Base-by-base conservation (phyloP, 805 yeast species). In the Nakazawaea wyomingensis region DNA sequence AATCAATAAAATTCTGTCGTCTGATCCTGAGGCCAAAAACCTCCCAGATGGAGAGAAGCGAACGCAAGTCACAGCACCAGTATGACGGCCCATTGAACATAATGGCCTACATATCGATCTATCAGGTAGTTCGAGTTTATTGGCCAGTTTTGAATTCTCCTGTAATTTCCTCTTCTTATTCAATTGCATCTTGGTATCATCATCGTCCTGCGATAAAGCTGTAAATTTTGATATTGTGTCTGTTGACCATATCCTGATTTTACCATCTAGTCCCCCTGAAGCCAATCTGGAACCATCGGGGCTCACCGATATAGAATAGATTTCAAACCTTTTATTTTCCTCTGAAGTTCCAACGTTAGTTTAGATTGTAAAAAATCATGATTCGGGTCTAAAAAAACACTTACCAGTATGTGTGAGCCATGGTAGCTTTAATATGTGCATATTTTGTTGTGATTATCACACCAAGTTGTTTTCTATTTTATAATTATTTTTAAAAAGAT, bases 51-150 rank as follows among this genome's bases (percentile, higher is more conserved):
- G 97, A 1, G 95, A 85, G 59, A 93, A 93, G 53, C 90, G 74
- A 19, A 93, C 93, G 44, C 88, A 82, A 1, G 99, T 93, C 4
- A 93, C 97, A 2, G 96, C 96, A 39, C 99, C 99, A 18, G 93
- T 88, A 57, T 93, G 99, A 43, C 96, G 75, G 30, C 93, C 82
- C 96, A 93, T 87, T 21, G 93, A 82, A 45, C 95, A 87, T 14
- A 90, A 62, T 4, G 96, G 95, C 22, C 75, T 60, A 45, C 72
- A 64, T n/a, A 52, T 45, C 4, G 53, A 47, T 4, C 54, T 54
- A 35, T 66, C 69, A 11, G 53, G 54, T 48, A 44, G 48, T 10
- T 50, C 43, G 44, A 41, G 10, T 38, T 33, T 8, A 37, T 40
- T 18, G 26, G 13, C 18, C n/a, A 33, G 20, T 59, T 54, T 52